Conservation (phyloP, 495 filamentous ascomycete species). For the Lepraria neglecta region DNA sequence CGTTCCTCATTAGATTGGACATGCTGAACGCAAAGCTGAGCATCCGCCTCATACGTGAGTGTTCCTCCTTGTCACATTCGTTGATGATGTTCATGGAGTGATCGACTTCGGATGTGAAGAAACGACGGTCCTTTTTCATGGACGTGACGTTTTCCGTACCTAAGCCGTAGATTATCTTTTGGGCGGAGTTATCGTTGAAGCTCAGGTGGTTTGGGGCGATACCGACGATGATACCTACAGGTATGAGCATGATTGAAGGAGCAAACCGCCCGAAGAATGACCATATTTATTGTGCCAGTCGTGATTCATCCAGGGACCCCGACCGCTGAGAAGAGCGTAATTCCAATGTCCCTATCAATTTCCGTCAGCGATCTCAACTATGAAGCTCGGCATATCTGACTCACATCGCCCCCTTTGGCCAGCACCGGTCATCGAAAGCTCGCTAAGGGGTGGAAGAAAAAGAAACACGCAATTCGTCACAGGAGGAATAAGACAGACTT, state of each 20-base stretch:
- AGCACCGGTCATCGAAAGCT: neutral
- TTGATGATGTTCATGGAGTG: slow-evolving; percentile 2
- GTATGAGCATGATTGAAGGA: neutral
- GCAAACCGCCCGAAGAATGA: neutral
- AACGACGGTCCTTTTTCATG: slow-evolving; percentile 1
- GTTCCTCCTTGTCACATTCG: neutral
- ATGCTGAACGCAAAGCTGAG: slow-evolving; percentile 7
- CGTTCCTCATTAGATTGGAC: neutral
- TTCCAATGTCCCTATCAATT: neutral
- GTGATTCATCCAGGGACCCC: slow-evolving; percentile 6
- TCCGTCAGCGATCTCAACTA: too few species aligned
- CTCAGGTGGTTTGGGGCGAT: slow-evolving; percentile 1
- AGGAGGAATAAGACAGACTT: neutral
- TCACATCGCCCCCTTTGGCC: neutral
- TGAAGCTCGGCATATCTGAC: too few species aligned
- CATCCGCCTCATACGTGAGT: slow-evolving; percentile 2
- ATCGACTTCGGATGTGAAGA: slow-evolving; percentile 5
- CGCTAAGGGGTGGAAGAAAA: neutral
- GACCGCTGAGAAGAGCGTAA: neutral
- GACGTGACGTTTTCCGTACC: neutral
- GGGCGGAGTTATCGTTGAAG: slow-evolving; percentile 3
- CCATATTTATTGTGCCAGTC: slow-evolving; percentile 4
- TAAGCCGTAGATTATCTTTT: slow-evolving; percentile 6
- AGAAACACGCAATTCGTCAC: neutral
- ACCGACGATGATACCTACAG: neutral